phyloP scores from a whole-genome alignment of 2,329 filamentous ascomycete genomes.

The Alternaria atra region DNA sequence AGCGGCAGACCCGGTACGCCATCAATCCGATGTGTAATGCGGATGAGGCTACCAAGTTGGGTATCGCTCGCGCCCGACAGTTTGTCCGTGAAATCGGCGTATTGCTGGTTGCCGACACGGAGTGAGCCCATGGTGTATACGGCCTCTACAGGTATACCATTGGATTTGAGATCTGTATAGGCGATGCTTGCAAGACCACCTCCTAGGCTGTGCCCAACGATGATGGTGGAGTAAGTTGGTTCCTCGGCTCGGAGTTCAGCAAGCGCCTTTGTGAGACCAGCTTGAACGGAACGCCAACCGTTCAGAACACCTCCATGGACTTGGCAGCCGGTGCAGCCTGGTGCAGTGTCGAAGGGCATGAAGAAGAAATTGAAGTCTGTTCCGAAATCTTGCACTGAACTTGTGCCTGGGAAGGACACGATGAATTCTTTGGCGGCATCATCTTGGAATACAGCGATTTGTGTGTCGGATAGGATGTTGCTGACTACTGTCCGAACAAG shows the following conservation, averaged over 20 bases:
- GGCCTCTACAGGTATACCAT: constrained; percentile 5
- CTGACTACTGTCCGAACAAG: constrained; percentile 18
- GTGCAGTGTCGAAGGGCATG: constrained; percentile 13
- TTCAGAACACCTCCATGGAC: constrained; percentile 66
- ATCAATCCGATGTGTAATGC: constrained; percentile 72
- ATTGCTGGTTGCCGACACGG: constrained; percentile 66
- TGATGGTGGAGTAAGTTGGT: constrained; percentile 62
- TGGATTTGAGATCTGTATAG: constrained; percentile 23
- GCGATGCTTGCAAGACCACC: constrained; percentile 70
- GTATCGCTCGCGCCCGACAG: constrained; percentile 57
- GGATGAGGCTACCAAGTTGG: constrained; percentile 62
- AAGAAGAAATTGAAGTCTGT: constrained; percentile 23
- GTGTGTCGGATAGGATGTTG: constrained; percentile 18
- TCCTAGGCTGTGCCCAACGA: constrained; percentile 73
- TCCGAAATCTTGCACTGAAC: constrained; percentile 20
- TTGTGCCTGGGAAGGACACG: constrained; percentile 23
- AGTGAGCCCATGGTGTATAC: constrained; percentile 61
- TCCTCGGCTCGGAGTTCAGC: constrained; percentile 54
- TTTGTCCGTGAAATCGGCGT: constrained; percentile 57
- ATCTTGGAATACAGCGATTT: constrained; percentile 25
- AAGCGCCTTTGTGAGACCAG: constrained; percentile 55
- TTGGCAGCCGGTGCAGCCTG: constrained; percentile 55
- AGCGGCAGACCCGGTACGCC: constrained; percentile 72
- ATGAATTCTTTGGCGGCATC: constrained; percentile 19
- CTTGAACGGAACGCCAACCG: constrained; percentile 64